Conservation (phyloP, 306 rosid species). For the Potentilla sterilis region DNA sequence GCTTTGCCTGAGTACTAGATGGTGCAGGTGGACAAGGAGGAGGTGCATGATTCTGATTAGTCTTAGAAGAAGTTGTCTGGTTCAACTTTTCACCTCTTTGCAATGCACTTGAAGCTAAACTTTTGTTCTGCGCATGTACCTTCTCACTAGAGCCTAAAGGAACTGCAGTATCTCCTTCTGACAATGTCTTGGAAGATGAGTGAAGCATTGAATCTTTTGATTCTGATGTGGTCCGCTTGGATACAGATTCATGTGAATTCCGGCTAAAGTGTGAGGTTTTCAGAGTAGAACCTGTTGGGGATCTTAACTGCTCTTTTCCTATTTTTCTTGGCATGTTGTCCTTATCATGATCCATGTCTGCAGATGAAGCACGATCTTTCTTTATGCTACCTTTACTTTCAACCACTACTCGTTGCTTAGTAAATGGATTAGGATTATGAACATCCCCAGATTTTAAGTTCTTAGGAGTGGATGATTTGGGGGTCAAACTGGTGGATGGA, state of each 20-base stretch:
- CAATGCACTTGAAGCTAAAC: slow-evolving; percentile 44
- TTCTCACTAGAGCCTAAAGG: slow-evolving; percentile 52
- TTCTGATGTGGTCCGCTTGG: slow-evolving; percentile 54
- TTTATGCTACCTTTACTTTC: slow-evolving; percentile 46
- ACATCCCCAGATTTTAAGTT: slow-evolving; percentile 50
- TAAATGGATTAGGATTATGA: slow-evolving; percentile 38
- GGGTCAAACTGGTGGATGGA: slow-evolving; percentile 38
- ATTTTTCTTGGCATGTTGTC: slow-evolving; percentile 47
- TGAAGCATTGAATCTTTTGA: slow-evolving; percentile 47
- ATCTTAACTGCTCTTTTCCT: slow-evolving; percentile 62
- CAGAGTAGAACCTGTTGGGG: slow-evolving; percentile 40
- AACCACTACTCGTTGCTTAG: slow-evolving; percentile 42
- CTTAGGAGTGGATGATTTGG: slow-evolving; percentile 42
- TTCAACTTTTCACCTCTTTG: slow-evolving; percentile 68
- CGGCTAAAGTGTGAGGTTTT: slow-evolving; percentile 53
- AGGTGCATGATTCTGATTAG: slow-evolving; percentile 55
- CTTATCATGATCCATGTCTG: slow-evolving; percentile 53
- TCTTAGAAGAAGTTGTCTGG: slow-evolving; percentile 74
- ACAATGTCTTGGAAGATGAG: slow-evolving; percentile 51
- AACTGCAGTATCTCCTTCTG: slow-evolving; percentile 38
- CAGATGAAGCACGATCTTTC: slow-evolving; percentile 52
- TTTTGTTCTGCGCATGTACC: slow-evolving; percentile 57
- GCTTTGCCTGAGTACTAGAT: slow-evolving; percentile 61
- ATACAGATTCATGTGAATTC: slow-evolving; percentile 56
- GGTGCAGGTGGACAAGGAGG: slow-evolving; percentile 52